A percentile compares a stretch with the other conserved stretches of the same genome.
Evolutionary conservation across 179 eudicot genomes (phyloP).

Genomic region (Silene coronaria): DNA sequence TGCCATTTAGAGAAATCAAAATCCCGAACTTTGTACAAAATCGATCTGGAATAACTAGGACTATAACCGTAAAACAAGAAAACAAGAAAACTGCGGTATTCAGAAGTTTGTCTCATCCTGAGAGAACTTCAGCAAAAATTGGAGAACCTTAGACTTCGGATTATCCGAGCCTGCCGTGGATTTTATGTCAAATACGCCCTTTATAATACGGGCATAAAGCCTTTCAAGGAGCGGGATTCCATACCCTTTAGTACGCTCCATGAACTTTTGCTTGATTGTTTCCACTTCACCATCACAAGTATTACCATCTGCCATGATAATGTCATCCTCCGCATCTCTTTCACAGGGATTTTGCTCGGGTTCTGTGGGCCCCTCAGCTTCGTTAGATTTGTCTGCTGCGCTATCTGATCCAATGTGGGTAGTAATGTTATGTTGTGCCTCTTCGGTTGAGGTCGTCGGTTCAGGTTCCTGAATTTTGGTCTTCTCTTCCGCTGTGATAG

Average conservation of each 20-base stretch:
- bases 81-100: constrained; percentile 21
- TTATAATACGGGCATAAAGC: constrained; percentile 69
- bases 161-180: constrained; percentile 34
- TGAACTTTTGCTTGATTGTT: constrained; percentile 46
- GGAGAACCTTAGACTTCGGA: constrained; percentile 50
- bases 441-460: constrained; percentile 37
- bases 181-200: constrained; percentile 63
- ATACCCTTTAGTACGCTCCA: constrained; percentile 54
- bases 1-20: constrained; percentile 20
- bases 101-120: constrained; percentile 62
- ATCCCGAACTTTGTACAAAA: constrained; percentile 34
- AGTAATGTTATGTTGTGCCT: constrained; percentile 36
- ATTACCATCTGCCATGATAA: constrained; percentile 51
- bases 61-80: constrained; percentile 17
- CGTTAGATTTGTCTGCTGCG: constrained; percentile 27
- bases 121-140: constrained; percentile 57
- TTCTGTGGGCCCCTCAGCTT: constrained; percentile 25
- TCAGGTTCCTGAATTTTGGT: constrained; percentile 20
- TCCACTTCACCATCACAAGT: constrained; percentile 37
- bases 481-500: constrained; percentile 39
- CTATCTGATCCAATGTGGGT: constrained; percentile 28
- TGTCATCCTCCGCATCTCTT: constrained; percentile 38
- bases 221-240: constrained; percentile 83
- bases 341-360: constrained; percentile 21
- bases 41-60: constrained; percentile 26